phyloP scores from a whole-genome alignment of 805 yeast genomes.

The Teunomyces cretensis region DNA sequence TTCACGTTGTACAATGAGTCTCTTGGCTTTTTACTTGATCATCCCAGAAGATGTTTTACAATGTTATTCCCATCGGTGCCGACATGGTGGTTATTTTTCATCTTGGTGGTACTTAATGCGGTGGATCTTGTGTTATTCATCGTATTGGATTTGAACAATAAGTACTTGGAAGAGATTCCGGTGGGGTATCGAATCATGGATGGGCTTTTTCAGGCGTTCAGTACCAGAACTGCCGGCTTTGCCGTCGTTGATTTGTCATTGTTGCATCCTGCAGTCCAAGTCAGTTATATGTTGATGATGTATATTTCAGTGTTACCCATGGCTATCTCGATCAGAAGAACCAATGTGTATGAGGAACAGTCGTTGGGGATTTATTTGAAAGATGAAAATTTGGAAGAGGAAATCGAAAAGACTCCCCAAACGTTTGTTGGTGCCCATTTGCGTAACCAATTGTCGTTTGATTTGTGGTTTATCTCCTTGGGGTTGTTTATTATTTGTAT shows the following conservation, averaged over 20 bases:
- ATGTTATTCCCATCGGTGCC: conserved; percentile 87
- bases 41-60: conserved; percentile 96
- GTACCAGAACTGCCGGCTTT: conserved; percentile 95
- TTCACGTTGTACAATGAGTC: conserved; percentile 69
- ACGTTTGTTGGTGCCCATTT: conserved; percentile 84
- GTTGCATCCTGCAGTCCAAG: conserved; percentile 89
- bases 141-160: conserved; percentile 62
- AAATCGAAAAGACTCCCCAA: conserved; percentile 42
- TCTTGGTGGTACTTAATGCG: conserved; percentile 68
- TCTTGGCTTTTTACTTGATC: conserved; percentile 82
- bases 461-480: conserved; percentile 87
- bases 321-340: conserved; percentile 94
- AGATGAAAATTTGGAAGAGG: conserved; percentile 29
- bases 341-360: conserved; percentile 97
- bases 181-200: conserved; percentile 71
- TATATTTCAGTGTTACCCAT: conserved; percentile 94
- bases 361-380: conserved; percentile 80
- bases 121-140: conserved; percentile 80
- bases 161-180: conserved; percentile 51
- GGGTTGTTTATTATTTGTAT: conserved; percentile 86
- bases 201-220: conserved; percentile 87
- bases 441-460: conserved; percentile 88
- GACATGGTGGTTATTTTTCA: conserved; percentile 89
- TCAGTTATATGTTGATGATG: conserved; percentile 95
- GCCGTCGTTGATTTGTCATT: conserved; percentile 64